phyloP scores from a whole-genome alignment of 352 stramenopile species.

The Globisporangium camurandrum region DNA sequence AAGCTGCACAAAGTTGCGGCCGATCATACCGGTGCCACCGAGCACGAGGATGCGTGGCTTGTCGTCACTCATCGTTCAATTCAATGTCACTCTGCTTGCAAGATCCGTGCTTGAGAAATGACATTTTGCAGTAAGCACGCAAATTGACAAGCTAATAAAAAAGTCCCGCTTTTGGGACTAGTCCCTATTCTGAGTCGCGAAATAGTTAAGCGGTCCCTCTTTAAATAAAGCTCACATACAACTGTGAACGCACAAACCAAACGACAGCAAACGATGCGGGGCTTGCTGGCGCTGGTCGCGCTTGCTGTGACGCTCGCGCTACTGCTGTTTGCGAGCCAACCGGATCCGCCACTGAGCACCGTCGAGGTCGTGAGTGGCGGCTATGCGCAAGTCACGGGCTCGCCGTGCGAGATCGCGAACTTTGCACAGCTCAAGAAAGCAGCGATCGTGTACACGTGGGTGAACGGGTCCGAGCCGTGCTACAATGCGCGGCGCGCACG shows the following conservation, averaged over 20 bases:
- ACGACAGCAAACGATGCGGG: constrained; percentile 22
- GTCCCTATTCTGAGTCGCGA: too few species aligned
- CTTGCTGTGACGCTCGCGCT: constrained; percentile 31
- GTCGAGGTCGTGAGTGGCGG: constrained; percentile 41
- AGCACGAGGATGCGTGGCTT: constrained; percentile 81
- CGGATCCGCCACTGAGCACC: constrained; percentile 38
- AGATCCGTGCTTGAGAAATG: not conserved
- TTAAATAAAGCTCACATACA: not conserved
- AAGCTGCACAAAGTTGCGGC: constrained; percentile 83
- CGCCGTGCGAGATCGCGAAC: constrained; percentile 56
- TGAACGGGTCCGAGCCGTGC: constrained; percentile 74
- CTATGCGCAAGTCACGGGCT: constrained; percentile 25
- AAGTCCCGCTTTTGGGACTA: too few species aligned
- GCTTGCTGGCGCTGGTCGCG: constrained; percentile 44
- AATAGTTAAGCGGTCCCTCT: too few species aligned
- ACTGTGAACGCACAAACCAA: not conserved
- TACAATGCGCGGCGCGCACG: constrained; percentile 58
- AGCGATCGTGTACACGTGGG: constrained; percentile 83
- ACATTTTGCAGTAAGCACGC: too few species aligned
- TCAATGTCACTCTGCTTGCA: too few species aligned
- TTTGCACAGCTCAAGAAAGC: constrained; percentile 49
- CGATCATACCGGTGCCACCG: constrained; percentile 79
- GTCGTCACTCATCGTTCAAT: constrained; percentile 13
- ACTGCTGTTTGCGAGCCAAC: constrained; percentile 41
- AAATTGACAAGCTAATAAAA: too few species aligned